Evolutionary conservation across 2,329 filamentous ascomycete genomes (phyloP).

Genomic region (Botryotinia convoluta): DNA sequence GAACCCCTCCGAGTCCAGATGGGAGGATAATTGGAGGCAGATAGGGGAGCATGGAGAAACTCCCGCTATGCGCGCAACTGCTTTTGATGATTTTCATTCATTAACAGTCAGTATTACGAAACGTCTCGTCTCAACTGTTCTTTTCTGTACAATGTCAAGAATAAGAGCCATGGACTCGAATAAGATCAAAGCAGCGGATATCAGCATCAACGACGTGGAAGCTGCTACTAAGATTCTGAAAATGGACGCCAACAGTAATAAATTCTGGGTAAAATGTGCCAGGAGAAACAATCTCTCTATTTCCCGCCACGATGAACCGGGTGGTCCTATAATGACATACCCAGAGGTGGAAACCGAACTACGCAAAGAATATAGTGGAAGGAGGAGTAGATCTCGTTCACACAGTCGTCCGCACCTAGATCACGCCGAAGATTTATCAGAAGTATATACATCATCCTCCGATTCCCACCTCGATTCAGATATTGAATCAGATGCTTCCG

Average conservation of each 20-base stretch:
- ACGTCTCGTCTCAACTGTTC: conserved; percentile 64
- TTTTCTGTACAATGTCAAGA: conserved; percentile 70
- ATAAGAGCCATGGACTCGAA: conserved; percentile 48
- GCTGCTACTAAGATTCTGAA: conserved; percentile 54
- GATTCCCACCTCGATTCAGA: not conserved
- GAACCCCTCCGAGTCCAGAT: conserved; percentile 57
- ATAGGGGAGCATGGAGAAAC: conserved; percentile 51
- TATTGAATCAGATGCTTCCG: not conserved
- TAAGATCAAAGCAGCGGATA: conserved; percentile 36
- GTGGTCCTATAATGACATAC: conserved; percentile 37
- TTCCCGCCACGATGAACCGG: conserved; percentile 38
- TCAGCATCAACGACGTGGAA: conserved; percentile 43
- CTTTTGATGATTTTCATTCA: conserved; percentile 72
- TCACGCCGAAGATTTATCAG: not conserved
- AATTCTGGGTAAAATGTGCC: conserved; percentile 52
- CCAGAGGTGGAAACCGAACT: conserved; percentile 37
- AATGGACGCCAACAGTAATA: conserved; percentile 45
- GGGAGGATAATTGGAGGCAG: conserved; percentile 65
- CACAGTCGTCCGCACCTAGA: conserved; percentile 1
- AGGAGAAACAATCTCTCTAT: conserved; percentile 53
- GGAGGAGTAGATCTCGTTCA: conserved; percentile 22
- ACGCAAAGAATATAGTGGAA: conserved; percentile 24
- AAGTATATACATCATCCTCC: conserved; percentile 16
- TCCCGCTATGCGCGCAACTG: conserved; percentile 71
- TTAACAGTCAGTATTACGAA: conserved; percentile 66